Evolutionary conservation across 2,329 filamentous ascomycete species (phyloP).

Genomic region (Cercospora sesami): DNA sequence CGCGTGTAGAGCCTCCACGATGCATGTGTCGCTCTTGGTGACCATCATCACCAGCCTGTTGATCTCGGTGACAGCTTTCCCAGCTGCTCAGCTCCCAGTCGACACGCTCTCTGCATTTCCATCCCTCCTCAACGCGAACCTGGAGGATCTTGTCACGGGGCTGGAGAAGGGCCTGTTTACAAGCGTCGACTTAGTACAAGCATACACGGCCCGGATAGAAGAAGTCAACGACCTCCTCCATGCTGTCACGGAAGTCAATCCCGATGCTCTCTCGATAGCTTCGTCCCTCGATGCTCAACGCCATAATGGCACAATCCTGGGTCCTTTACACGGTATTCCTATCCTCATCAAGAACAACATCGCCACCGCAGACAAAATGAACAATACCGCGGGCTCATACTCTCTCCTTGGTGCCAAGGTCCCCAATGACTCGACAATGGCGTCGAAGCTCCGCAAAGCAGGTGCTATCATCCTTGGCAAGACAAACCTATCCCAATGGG

Average conservation of each 20-base stretch:
- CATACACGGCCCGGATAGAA: slow-evolving; percentile 53
- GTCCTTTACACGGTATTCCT: slow-evolving; percentile 64
- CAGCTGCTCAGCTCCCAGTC: background rate
- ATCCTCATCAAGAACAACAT: slow-evolving; percentile 69
- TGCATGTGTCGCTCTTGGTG: background rate
- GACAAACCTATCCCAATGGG: slow-evolving; percentile 65
- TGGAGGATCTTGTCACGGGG: slow-evolving; percentile 53
- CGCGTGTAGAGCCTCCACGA: slow-evolving; percentile 1
- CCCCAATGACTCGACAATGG: slow-evolving; percentile 59
- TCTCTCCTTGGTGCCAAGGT: slow-evolving; percentile 61
- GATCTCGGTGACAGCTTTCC: background rate
- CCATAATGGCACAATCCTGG: slow-evolving; percentile 47
- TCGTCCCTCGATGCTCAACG: slow-evolving; percentile 51
- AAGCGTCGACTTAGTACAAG: slow-evolving; percentile 59
- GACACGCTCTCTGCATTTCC: slow-evolving; percentile 34
- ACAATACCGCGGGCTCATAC: slow-evolving; percentile 65
- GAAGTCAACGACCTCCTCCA: slow-evolving; percentile 56
- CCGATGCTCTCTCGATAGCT: slow-evolving; percentile 55
- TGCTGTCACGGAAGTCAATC: slow-evolving; percentile 57
- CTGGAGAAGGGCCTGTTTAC: slow-evolving; percentile 54
- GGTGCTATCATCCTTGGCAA: slow-evolving; percentile 68
- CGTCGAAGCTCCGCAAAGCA: slow-evolving; percentile 59
- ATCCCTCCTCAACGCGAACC: slow-evolving; percentile 52
- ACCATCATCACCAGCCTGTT: background rate
- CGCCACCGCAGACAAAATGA: slow-evolving; percentile 62